Evolutionary conservation across 148 eudicot species (phyloP), one percentile per base, ranked within the genome.

Genomic region (Silene conica): DNA sequence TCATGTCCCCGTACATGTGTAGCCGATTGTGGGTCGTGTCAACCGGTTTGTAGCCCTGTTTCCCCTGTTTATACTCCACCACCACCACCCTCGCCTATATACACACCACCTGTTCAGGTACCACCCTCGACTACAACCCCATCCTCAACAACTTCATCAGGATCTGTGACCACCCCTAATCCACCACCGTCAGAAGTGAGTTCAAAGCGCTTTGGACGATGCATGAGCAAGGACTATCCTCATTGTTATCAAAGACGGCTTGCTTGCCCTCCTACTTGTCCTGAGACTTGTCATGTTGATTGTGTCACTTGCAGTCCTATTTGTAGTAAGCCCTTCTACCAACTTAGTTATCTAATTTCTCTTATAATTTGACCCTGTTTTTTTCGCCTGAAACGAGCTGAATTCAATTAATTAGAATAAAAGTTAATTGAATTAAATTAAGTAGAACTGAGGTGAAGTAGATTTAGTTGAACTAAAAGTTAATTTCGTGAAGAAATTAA

Each of bases 221-320:
- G 89, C 81, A 83, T 34, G 81, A 75, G 78, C 71, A 81, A 73
- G 78, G 78, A 66, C 15, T 79, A 74, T 10, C 71, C 72, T 0
- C 19, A 14, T 16, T 86, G 89, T 69, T 83, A 81, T 26, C 71
- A 38, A 46, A 75, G 74, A 38, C 73, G 82, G 28, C 57, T 73
- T 45, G 82, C 82, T 67, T 86, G 89, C 76, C 89, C 89, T 20
- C 76, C 74, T 57, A 66, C 74, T 10, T 86, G 89, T 48, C 80
- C 85, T 22, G 65, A 75, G 5, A 69, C 61, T 0, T 86, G 89
- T 75, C 81, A 86, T 59, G 88, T 85, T 72, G 86, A 86, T 55
- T 81, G 89, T 86, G 85, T 73, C 81, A 83, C 86, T 46, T 85
- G 88, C 58, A 81, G 81, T 19, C 88, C 88, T 45, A 81, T 85